phyloP scores from a whole-genome alignment of 192 early-diverging fungal genomes.

The Powellomyces hirtus region DNA sequence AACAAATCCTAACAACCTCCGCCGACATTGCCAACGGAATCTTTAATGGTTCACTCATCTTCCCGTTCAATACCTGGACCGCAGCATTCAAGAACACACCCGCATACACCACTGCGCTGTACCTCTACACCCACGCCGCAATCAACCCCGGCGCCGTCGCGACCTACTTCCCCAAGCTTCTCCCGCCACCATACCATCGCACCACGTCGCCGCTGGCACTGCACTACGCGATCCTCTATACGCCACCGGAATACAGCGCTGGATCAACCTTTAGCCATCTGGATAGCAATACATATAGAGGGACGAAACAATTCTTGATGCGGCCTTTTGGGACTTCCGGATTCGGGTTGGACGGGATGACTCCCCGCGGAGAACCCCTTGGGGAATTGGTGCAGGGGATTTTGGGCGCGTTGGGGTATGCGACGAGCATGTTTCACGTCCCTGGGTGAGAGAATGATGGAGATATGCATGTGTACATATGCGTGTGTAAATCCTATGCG shows the following conservation, averaged over 20 bases:
- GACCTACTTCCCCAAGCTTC: conserved; percentile 25
- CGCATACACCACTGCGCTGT: conserved; percentile 7
- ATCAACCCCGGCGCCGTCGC: conserved; percentile 27
- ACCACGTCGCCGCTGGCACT: background rate
- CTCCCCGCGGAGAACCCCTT: conserved; percentile 27
- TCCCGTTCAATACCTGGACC: background rate
- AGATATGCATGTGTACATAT: too few species aligned
- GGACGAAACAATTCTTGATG: conserved; percentile 35
- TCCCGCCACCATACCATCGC: background rate
- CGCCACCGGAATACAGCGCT: conserved; percentile 21
- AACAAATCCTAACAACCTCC: conserved; percentile 10
- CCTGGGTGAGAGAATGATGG: too few species aligned
- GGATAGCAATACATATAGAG: conserved; percentile 24
- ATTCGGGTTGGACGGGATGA: conserved; percentile 24
- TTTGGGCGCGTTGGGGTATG: conserved; percentile 41
- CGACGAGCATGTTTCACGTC: conserved; percentile 17
- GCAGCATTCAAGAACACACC: conserved; percentile 4
- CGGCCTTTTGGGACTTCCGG: conserved; percentile 32
- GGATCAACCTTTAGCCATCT: conserved; percentile 39
- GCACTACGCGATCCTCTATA: conserved; percentile 30
- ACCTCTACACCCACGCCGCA: conserved; percentile 10
- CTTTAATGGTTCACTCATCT: background rate
- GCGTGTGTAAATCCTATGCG: too few species aligned
- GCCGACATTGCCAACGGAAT: background rate
- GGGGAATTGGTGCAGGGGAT: conserved; percentile 35